Conservation (phyloP, 768 basidiomycete genomes). For the Lentinus tigrinus region DNA sequence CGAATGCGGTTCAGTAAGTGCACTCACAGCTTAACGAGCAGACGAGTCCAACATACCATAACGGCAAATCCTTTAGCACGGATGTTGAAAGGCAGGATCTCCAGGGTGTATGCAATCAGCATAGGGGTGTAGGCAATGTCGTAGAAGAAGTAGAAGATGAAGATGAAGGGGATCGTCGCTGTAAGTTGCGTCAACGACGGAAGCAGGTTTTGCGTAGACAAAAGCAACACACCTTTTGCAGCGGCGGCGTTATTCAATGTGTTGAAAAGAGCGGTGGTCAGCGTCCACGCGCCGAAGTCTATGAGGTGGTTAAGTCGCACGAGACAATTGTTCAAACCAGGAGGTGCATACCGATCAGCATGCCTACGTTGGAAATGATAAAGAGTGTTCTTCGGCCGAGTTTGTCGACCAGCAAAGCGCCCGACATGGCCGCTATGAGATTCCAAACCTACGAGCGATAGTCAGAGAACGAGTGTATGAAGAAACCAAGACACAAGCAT, state of each 20-base stretch:
- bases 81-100: slow-evolving; percentile 78
- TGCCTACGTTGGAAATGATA: slow-evolving; percentile 59
- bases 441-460: slow-evolving; percentile 52
- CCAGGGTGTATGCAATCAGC: slow-evolving; percentile 60
- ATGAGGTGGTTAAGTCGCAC: neutral
- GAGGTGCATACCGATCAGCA: slow-evolving; percentile 46
- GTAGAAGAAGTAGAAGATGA: slow-evolving; percentile 51
- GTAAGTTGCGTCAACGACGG: neutral
- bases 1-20: neutral
- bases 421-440: slow-evolving; percentile 53
- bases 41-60: slow-evolving; percentile 47
- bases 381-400: slow-evolving; percentile 70
- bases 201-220: neutral
- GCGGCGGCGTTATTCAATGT: slow-evolving; percentile 29
- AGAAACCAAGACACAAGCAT: neutral
- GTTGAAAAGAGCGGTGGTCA: slow-evolving; percentile 41
- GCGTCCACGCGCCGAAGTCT: slow-evolving; percentile 61
- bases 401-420: slow-evolving; percentile 64
- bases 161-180: slow-evolving; percentile 69
- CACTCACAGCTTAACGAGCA: neutral
- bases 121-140: slow-evolving; percentile 80
- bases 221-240: slow-evolving; percentile 29
- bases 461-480: neutral
- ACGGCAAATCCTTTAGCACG: slow-evolving; percentile 79
- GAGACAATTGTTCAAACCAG: neutral